These are phyloP conservation scores for Cajanus cajan DNA, from an alignment of 306 rosid genomes.

Conservation along the genomic window DNA sequence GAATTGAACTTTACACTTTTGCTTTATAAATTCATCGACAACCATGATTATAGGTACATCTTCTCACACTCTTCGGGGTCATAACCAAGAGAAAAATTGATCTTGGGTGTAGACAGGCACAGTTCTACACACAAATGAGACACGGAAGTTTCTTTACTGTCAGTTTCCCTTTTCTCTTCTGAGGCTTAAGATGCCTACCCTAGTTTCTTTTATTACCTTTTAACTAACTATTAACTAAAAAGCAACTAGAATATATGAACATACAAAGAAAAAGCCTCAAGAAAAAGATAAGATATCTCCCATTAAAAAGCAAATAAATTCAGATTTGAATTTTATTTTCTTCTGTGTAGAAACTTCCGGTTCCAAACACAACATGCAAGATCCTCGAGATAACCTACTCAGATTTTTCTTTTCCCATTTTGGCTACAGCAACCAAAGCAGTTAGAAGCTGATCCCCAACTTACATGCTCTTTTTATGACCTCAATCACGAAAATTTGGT, in stretches of 20 bases:
- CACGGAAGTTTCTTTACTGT: constrained; percentile 35
- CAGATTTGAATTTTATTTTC: constrained; percentile 1
- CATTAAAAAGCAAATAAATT: neutral
- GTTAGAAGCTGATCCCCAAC: neutral
- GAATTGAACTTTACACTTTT: constrained; percentile 39
- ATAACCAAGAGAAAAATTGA: neutral
- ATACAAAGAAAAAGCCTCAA: neutral
- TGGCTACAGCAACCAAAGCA: constrained; percentile 18
- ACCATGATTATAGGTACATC: constrained; percentile 21
- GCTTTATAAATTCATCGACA: constrained; percentile 41
- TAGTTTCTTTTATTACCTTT: constrained; percentile 1
- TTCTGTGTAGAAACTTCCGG: neutral
- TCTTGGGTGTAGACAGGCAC: neutral
- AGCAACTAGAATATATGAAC: neutral
- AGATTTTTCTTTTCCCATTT: neutral
- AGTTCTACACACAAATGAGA: neutral
- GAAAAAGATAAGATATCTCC: neutral
- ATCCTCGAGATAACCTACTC: constrained; percentile 13
- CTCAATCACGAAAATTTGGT: constrained; percentile 13
- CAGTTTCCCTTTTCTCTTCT: constrained; percentile 14
- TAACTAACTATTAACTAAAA: neutral
- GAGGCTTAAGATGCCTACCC: neutral
- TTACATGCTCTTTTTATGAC: constrained; percentile 5
- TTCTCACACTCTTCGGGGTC: neutral
- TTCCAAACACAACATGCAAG: constrained; percentile 6